Evolutionary conservation across 176 grass and related monocot genomes (phyloP).

Genomic region (Aegilops tauschii): DNA sequence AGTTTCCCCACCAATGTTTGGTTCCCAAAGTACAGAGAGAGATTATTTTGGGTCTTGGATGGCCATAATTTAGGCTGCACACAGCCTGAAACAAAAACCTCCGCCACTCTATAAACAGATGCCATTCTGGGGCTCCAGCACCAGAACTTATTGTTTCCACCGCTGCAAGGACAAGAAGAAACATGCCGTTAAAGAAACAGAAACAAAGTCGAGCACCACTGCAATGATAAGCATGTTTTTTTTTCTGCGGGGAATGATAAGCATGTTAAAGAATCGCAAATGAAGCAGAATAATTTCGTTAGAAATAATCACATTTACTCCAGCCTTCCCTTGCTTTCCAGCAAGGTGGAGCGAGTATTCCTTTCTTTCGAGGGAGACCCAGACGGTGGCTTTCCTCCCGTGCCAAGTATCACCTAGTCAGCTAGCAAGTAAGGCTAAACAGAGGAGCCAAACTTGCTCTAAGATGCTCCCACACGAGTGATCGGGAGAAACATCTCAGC

Average conservation of each 20-base stretch:
- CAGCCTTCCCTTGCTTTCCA: background rate
- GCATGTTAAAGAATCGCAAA: background rate
- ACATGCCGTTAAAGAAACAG: background rate
- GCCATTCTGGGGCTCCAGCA: conserved; percentile 38
- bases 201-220: background rate
- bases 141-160: conserved; percentile 34
- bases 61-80: conserved; percentile 18
- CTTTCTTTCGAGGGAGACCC: background rate
- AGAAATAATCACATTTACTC: background rate
- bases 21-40: conserved; percentile 26
- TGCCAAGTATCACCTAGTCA: background rate
- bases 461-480: background rate
- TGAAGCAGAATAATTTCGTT: background rate
- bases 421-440: background rate
- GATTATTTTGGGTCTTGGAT: conserved; percentile 43
- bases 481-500: background rate
- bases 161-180: conserved; percentile 28
- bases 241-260: no score
- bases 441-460: background rate
- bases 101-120: conserved; percentile 36
- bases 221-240: no score
- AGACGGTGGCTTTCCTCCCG: no score
- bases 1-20: conserved; percentile 31
- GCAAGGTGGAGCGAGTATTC: background rate
- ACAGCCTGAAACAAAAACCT: conserved; percentile 47